Base-by-base conservation (phyloP, 441 rosid genomes). In the Manihot esculenta region DNA sequence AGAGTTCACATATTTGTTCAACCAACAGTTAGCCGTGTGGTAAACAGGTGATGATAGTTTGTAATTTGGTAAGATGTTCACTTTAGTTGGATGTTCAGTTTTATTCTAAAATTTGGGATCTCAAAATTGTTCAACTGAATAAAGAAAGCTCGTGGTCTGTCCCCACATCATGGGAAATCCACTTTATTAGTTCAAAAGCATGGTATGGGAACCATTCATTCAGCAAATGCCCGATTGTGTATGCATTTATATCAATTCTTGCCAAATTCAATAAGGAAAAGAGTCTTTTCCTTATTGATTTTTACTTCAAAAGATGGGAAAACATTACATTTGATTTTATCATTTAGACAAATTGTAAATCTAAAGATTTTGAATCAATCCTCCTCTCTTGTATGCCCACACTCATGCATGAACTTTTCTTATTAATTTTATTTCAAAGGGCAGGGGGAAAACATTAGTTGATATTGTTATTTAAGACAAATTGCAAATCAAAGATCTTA, bases 1-100 rank as follows among this genome's bases (percentile, higher is more conserved):
- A 96, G 99, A 97, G 92, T 96, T 82, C 98, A 90, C 81, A 73
- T 85, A 77, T 93, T 96, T 82, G 90, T 88, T 72, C 99, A 85
- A 78, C 99, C 99, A 64, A 87, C 99, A 49, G 83, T 90, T 72
- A 88, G 83, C 76, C 96, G 98, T 69, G 89, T 91, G 64, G 98
- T 90, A 73, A 93, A 84, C 92, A 93, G 99, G 99, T 96, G 68
- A 87, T 78, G 57, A 49, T 63, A 74, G 42, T 24, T 42, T 56
- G 15, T 20, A 7, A 38, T 21, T 41, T 24, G 62, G 55, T 53
- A 53, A 23, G 35, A 23, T 23, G 26, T 45, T 38, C 12, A 18
- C 44, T 10, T 35, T 17, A 18, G 5, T 21, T n/a, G 12, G 27
- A 35, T 51, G 56, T 17, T 41, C 17, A 26, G 24, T 56, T 42